phyloP scores from a whole-genome alignment of 78 protist species.

The Chrysochromulina tobinii region DNA sequence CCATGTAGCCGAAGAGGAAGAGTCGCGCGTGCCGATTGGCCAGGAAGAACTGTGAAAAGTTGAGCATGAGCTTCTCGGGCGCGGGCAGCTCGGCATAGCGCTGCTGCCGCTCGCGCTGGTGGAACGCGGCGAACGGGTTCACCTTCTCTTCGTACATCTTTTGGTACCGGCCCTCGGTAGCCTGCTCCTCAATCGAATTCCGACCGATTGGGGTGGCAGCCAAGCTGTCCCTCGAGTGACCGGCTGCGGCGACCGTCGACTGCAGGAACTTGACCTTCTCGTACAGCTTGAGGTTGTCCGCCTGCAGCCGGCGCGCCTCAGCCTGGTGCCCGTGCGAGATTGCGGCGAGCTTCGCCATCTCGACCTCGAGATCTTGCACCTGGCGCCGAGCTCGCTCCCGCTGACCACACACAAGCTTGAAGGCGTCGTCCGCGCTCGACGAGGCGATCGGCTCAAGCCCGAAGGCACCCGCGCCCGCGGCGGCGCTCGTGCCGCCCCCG shows the following conservation, averaged over 20 bases:
- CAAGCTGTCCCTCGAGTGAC: too few relatives aligned
- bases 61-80: not conserved
- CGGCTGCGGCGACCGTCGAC: not conserved
- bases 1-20: not conserved
- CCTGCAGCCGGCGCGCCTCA: not conserved
- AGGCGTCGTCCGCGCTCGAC: too few relatives aligned
- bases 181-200: too few relatives aligned
- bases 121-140: constrained; percentile 10
- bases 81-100: not conserved
- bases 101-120: not conserved
- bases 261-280: not conserved
- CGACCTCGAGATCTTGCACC: not conserved
- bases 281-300: constrained; percentile 6
- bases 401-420: not conserved
- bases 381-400: not conserved
- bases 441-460: too few relatives aligned
- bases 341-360: not conserved
- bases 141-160: not conserved
- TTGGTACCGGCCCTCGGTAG: not conserved
- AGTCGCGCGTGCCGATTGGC: not conserved
- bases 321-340: not conserved
- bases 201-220: too few relatives aligned
- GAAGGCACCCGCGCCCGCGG: too few relatives aligned
- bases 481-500: too few relatives aligned
- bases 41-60: not conserved